Conservation (phyloP, 2,329 filamentous ascomycete species). For the Lasiodiplodia sp. region DNA sequence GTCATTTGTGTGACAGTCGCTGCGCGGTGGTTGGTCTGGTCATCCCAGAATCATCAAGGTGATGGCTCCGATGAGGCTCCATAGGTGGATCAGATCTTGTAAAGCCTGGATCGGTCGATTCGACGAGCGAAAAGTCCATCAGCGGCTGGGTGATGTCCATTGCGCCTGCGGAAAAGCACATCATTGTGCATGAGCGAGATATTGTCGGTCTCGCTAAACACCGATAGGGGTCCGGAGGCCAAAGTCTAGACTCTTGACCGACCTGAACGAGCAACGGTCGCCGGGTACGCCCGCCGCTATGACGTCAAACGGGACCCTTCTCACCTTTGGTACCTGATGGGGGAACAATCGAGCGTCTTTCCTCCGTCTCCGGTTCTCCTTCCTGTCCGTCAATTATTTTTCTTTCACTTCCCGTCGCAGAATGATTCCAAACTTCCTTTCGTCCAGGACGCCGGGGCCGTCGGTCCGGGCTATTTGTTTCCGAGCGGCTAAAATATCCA, state of each 20-base stretch:
- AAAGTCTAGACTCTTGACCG: not conserved
- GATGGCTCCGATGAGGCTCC: not conserved
- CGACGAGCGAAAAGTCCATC: not conserved
- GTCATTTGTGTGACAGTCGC: not conserved
- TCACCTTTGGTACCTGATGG: not conserved
- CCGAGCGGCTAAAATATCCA: conserved; percentile 5
- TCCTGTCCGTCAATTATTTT: not conserved
- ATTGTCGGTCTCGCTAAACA: too few relatives aligned
- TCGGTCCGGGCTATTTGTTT: not conserved
- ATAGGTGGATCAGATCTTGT: not conserved
- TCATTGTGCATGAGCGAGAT: not conserved
- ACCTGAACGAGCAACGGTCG: not conserved
- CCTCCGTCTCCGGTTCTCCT: too few relatives aligned
- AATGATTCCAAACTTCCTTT: not conserved
- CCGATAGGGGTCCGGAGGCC: too few relatives aligned
- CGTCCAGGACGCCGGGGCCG: not conserved
- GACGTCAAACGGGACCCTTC: not conserved
- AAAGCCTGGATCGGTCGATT: not conserved
- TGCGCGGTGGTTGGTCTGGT: not conserved
- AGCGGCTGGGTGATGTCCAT: not conserved
- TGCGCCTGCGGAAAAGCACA: not conserved
- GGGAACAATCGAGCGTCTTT: too few relatives aligned
- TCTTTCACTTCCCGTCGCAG: not conserved
- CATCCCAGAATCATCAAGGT: not conserved
- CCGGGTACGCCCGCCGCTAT: not conserved